phyloP scores from a whole-genome alignment of 2,329 filamentous ascomycete species.

The Bipolaris gigantea region DNA sequence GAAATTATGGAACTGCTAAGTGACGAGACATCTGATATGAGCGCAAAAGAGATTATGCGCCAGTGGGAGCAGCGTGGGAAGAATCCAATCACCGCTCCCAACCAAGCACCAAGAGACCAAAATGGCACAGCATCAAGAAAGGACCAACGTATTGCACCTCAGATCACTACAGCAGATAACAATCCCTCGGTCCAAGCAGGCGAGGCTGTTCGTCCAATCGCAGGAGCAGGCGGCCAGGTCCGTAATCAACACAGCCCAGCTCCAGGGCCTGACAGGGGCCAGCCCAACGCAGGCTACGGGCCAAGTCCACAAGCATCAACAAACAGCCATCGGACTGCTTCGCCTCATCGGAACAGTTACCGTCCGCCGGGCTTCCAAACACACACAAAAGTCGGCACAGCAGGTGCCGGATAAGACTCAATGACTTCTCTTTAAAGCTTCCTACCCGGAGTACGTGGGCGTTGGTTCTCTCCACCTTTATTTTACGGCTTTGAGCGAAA shows the following conservation, averaged over 20 bases:
- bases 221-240: constrained; percentile 30
- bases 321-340: constrained; percentile 42
- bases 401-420: constrained; percentile 38
- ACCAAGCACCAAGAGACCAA: constrained; percentile 42
- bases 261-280: constrained; percentile 35
- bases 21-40: constrained; percentile 84
- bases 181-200: constrained; percentile 83
- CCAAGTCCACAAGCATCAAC: constrained; percentile 38
- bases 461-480: constrained; percentile 17
- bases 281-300: constrained; percentile 41
- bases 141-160: constrained; percentile 53
- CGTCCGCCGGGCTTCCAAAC: constrained; percentile 43
- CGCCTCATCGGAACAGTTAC: constrained; percentile 45
- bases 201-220: constrained; percentile 79
- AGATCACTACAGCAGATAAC: constrained; percentile 77
- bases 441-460: constrained; percentile 32
- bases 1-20: constrained; percentile 84
- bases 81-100: constrained; percentile 60
- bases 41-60: constrained; percentile 95
- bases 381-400: constrained; percentile 41
- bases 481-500: constrained; percentile 19
- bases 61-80: constrained; percentile 82
- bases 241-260: constrained; percentile 34
- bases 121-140: constrained; percentile 56
- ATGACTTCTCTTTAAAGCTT: constrained; percentile 6